A percentile compares a stretch with the other conserved stretches of the same genome.
phyloP scores from a whole-genome alignment of 164 flowering plant genomes.

The Vitis amurensis region DNA sequence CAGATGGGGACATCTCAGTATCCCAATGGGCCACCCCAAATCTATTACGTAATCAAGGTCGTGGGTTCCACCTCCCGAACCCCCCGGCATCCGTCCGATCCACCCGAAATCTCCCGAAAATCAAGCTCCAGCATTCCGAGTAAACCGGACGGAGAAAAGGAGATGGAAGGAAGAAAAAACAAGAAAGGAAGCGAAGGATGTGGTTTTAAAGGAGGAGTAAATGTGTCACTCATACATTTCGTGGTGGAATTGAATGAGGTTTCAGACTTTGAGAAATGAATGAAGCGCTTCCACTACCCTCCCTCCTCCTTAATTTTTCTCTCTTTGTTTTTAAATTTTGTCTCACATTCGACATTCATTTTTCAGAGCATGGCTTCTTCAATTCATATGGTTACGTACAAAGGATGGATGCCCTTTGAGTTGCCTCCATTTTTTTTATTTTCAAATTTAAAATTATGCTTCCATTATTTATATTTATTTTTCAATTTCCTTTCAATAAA shows the following conservation, averaged over 20 bases:
- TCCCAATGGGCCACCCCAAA: conserved; percentile 20
- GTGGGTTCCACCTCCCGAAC: conserved; percentile 10
- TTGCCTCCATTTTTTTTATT: not conserved
- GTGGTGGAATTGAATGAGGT: conserved; percentile 35
- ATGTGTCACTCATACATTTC: conserved; percentile 32
- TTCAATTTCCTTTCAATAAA: too few relatives aligned
- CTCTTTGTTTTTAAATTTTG: conserved; percentile 26
- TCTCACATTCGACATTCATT: conserved; percentile 18
- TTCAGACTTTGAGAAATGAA: conserved; percentile 17
- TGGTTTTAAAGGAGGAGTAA: conserved; percentile 5
- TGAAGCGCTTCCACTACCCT: not conserved
- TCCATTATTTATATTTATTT: too few relatives aligned
- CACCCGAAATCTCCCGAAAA: conserved; percentile 4
- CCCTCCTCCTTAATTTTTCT: conserved; percentile 21
- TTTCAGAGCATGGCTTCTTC: not conserved
- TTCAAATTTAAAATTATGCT: too few relatives aligned
- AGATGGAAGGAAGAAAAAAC: not conserved
- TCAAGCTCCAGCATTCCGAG: not conserved
- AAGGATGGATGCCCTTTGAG: not conserved
- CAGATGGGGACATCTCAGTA: conserved; percentile 24
- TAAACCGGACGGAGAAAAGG: not conserved
- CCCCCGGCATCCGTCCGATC: conserved; percentile 9
- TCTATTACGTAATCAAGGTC: conserved; percentile 20
- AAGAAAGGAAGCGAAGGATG: not conserved
- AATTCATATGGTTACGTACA: conserved; percentile 3